These are phyloP conservation scores for Suhomyces terraborum DNA, from an alignment of 1,139 yeast species.

Conservation along the genomic window DNA sequence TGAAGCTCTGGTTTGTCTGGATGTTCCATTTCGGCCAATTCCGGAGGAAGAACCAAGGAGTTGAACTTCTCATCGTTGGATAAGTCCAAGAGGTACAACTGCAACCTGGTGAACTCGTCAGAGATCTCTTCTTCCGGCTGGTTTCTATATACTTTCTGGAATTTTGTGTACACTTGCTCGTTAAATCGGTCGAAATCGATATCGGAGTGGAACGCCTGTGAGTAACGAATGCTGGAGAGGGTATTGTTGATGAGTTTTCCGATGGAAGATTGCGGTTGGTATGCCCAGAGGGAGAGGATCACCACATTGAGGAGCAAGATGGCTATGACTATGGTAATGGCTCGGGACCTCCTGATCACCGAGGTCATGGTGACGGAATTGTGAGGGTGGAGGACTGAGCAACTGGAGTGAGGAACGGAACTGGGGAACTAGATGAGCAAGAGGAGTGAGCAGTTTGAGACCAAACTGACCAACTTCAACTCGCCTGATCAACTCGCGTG, in stretches of 20 bases:
- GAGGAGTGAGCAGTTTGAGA: too few relatives aligned
- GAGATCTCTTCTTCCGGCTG: slow-evolving; percentile 8
- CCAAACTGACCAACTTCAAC: too few relatives aligned
- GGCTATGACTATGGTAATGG: slow-evolving; percentile 8
- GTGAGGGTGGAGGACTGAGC: background rate
- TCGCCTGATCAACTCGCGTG: too few relatives aligned
- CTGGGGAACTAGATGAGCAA: too few relatives aligned
- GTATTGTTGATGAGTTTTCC: slow-evolving; percentile 2
- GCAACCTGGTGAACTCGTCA: slow-evolving; percentile 4
- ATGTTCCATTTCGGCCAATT: slow-evolving; percentile 15
- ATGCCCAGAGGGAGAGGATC: slow-evolving; percentile 13
- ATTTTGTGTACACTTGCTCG: slow-evolving; percentile 7
- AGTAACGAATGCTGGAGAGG: background rate
- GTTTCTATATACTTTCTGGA: slow-evolving; percentile 6
- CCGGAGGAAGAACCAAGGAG: slow-evolving; percentile 10
- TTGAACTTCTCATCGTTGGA: slow-evolving; percentile 13
- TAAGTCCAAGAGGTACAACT: slow-evolving; percentile 11
- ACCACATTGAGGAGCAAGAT: slow-evolving; percentile 15
- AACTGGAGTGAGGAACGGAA: too few relatives aligned
- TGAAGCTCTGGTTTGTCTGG: slow-evolving; percentile 20
- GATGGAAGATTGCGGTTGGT: slow-evolving; percentile 9
- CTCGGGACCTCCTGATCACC: slow-evolving; percentile 16
- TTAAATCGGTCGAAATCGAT: slow-evolving; percentile 9
- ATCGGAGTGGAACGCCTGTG: background rate
- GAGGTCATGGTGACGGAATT: background rate